Evolutionary conservation across 352 stramenopile species (phyloP).

Genomic region (Phytophthora syringae): DNA sequence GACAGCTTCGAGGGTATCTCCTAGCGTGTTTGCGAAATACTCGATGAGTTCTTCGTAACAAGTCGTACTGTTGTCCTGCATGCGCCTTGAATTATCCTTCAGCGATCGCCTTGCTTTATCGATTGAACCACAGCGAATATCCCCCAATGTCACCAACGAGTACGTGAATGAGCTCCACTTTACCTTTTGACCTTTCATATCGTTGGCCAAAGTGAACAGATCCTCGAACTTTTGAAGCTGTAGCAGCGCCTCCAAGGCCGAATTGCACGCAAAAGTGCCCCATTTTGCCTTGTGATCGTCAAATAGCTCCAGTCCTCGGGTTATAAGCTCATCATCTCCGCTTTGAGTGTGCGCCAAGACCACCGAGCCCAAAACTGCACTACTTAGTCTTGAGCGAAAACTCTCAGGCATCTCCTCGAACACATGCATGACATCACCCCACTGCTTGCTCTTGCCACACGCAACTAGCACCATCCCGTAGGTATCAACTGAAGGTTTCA

Average conservation of each 20-base stretch:
- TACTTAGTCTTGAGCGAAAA: constrained; percentile 39
- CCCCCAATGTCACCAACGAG: constrained; percentile 47
- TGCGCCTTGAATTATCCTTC: constrained; percentile 49
- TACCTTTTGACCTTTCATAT: constrained; percentile 49
- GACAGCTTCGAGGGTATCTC: constrained; percentile 46
- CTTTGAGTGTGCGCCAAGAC: constrained; percentile 67
- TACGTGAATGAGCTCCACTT: constrained; percentile 60
- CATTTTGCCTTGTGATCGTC: constrained; percentile 36
- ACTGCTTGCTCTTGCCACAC: constrained; percentile 61
- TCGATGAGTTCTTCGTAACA: constrained; percentile 61
- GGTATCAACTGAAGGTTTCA: constrained; percentile 50
- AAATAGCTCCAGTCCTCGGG: constrained; percentile 50
- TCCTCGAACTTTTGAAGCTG: constrained; percentile 45
- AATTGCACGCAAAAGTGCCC: constrained; percentile 63
- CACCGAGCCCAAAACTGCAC: constrained; percentile 38
- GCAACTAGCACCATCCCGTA: constrained; percentile 65
- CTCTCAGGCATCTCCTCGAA: constrained; percentile 55
- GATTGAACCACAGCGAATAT: constrained; percentile 49
- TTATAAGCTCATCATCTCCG: constrained; percentile 24
- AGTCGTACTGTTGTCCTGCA: constrained; percentile 37
- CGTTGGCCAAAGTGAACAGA: constrained; percentile 41
- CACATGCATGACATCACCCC: constrained; percentile 49
- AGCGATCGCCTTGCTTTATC: constrained; percentile 54
- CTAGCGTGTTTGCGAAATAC: constrained; percentile 42
- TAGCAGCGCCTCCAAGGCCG: constrained; percentile 48